A percentile compares a stretch with the other conserved stretches of the same genome.
Conservation (phyloP, 1,139 yeast genomes). For the Barnettozyma hawaiiensis region DNA sequence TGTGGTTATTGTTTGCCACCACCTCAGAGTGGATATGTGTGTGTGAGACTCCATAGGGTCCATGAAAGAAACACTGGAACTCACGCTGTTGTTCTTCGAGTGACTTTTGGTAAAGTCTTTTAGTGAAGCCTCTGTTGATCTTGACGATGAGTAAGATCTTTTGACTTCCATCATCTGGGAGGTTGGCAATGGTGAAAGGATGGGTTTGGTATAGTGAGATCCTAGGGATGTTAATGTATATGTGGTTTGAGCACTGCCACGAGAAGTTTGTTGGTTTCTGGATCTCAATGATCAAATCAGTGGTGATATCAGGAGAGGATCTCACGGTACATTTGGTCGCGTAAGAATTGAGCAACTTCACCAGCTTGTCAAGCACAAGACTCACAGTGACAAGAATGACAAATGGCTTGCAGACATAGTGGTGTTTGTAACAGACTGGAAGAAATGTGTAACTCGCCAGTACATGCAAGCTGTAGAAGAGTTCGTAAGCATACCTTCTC, state of each 20-base stretch:
- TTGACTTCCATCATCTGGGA: slow-evolving; percentile 10
- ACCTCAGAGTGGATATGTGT: slow-evolving; percentile 11
- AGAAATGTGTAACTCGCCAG: slow-evolving; percentile 17
- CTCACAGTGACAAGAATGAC: slow-evolving; percentile 14
- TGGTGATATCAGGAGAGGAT: slow-evolving; percentile 1
- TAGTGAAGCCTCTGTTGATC: slow-evolving; percentile 22
- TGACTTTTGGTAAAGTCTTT: slow-evolving; percentile 10
- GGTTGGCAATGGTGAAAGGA: slow-evolving; percentile 25
- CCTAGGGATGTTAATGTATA: slow-evolving; percentile 22
- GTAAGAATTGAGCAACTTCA: slow-evolving; percentile 10
- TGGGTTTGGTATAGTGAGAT: slow-evolving; percentile 20
- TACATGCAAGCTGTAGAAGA: slow-evolving; percentile 22
- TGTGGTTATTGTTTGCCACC: background rate
- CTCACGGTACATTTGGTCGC: background rate
- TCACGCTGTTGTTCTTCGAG: slow-evolving; percentile 3
- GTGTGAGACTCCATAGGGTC: slow-evolving; percentile 24
- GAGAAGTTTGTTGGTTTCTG: slow-evolving; percentile 11
- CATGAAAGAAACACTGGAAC: slow-evolving; percentile 22
- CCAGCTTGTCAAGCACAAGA: slow-evolving; percentile 17
- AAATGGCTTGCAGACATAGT: slow-evolving; percentile 23
- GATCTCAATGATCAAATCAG: slow-evolving; percentile 6
- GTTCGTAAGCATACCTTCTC: slow-evolving; percentile 17
- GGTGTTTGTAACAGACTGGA: slow-evolving; percentile 23
- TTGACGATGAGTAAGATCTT: slow-evolving; percentile 17
- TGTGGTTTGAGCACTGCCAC: slow-evolving; percentile 21